These are phyloP conservation scores for Apiospora phragmitis DNA, from an alignment of 2,329 filamentous ascomycete genomes.

Conservation along the genomic window DNA sequence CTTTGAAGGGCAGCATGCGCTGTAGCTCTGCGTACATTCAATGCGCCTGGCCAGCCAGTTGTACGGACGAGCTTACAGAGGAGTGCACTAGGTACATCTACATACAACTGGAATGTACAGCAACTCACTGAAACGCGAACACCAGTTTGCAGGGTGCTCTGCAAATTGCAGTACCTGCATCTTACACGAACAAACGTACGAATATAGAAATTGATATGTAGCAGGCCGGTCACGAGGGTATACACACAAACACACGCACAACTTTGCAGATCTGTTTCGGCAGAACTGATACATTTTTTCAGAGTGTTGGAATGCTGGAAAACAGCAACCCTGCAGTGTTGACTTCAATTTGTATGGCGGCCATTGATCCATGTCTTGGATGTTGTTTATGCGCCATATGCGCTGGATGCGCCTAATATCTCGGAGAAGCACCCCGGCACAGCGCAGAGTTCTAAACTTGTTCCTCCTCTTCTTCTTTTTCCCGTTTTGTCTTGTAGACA, in stretches of 20 bases:
- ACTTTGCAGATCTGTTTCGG: neutral
- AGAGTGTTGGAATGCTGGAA: neutral
- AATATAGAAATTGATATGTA: neutral
- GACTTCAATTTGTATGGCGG: neutral
- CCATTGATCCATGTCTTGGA: neutral
- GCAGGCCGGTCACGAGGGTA: neutral
- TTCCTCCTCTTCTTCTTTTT: neutral
- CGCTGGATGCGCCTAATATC: neutral
- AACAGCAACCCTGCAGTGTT: neutral
- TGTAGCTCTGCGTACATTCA: neutral
- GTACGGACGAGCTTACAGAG: neutral
- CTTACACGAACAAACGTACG: neutral
- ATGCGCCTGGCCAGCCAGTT: neutral
- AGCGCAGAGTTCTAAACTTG: neutral
- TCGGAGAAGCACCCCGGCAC: neutral
- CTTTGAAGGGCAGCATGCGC: neutral
- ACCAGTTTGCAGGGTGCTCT: neutral
- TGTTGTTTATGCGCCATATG: neutral
- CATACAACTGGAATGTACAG: neutral
- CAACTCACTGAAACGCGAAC: neutral
- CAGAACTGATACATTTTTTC: neutral
- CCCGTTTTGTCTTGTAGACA: neutral
- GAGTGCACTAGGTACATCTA: neutral
- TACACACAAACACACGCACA: neutral
- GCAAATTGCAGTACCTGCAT: constrained; percentile 1